Evolutionary conservation across 495 filamentous ascomycete species (phyloP), one percentile per base, ranked within the genome.

Genomic region (Neurospora sp.): DNA sequence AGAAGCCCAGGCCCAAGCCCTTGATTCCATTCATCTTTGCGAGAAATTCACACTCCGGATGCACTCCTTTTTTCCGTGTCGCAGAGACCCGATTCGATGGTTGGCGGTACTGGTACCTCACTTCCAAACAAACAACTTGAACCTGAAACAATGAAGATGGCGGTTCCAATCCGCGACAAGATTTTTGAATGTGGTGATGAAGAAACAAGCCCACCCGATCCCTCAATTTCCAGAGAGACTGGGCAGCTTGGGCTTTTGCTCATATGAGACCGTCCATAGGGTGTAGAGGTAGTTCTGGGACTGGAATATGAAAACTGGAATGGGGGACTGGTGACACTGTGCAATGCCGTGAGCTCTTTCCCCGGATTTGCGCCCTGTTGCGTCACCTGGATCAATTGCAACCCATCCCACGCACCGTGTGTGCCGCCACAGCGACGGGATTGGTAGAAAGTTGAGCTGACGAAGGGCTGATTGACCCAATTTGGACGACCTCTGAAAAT

Each of bases 1-100:
- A 81, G 68, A 80, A 41, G 37, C 53, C 27, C 61, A 18, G 27
- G 6, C 53, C 14, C 14, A 35, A 8, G 53, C 27, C 53, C 14
- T 61, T 61, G 53, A 35, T 61, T 35, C 27, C 53, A 7, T 61
- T 18, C 53, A 61, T 61, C 27, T 0, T 8, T 16, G 41, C 4
- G 14, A 8, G 0, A 61, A 61, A 61, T 61, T 8, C 14, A 16
- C 8, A 5, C 14, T 61, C 53, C 22, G 27, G 31, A 61, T 61
- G 53, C 53, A 35, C 27, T 35, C 22, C 22, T 35, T 35, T 53
- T 35, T 18, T 27, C 2, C 4, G 22, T 61, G 53, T 6, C 53
- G 53, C 53, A 18, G 3, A 61, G 27, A 61, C 53, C 53, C 27
- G 53, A 61, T 61, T 61, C 27, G 53, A 61, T 35, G 12, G 53